Evolutionary conservation across 2,329 filamentous ascomycete species (phyloP).

Genomic region (Pyricularia sp.): DNA sequence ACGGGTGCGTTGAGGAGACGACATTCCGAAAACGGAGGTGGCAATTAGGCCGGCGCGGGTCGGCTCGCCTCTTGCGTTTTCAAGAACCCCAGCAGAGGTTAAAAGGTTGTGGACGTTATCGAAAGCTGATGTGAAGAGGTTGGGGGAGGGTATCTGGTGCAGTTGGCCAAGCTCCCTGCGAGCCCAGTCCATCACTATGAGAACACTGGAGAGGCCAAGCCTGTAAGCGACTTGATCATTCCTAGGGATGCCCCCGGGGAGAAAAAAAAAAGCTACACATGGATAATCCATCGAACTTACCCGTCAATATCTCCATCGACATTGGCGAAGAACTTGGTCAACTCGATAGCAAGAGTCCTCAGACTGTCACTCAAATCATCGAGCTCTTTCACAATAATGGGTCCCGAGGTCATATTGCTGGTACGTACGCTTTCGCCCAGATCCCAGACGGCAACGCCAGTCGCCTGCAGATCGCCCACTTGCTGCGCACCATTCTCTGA

Average conservation of each 20-base stretch:
- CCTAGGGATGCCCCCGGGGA: not conserved
- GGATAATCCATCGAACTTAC: slow-evolving; percentile 26
- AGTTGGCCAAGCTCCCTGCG: slow-evolving; percentile 68
- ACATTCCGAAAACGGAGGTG: slow-evolving; percentile 65
- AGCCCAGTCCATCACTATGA: slow-evolving; percentile 95
- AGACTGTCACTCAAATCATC: slow-evolving; percentile 78
- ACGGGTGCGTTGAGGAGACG: slow-evolving; percentile 67
- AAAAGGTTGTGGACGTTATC: slow-evolving; percentile 75
- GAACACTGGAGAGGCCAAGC: slow-evolving; percentile 40
- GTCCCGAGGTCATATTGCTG: slow-evolving; percentile 82
- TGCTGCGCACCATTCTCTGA: slow-evolving; percentile 80
- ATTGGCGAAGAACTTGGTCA: slow-evolving; percentile 85
- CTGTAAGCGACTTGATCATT: not conserved
- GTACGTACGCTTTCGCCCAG: slow-evolving; percentile 78
- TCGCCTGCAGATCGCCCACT: slow-evolving; percentile 79
- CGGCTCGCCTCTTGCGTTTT: slow-evolving; percentile 39
- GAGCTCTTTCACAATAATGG: slow-evolving; percentile 72
- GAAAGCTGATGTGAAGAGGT: slow-evolving; percentile 56
- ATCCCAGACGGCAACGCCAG: slow-evolving; percentile 88
- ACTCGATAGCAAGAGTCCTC: slow-evolving; percentile 69
- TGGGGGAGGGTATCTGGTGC: slow-evolving; percentile 45
- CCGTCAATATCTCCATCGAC: slow-evolving; percentile 87
- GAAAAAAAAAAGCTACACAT: not conserved
- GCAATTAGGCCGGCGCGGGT: slow-evolving; percentile 58
- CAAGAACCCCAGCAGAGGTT: slow-evolving; percentile 47